phyloP scores from a whole-genome alignment of 140 eudicot genomes.

The Anethum foeniculum region DNA sequence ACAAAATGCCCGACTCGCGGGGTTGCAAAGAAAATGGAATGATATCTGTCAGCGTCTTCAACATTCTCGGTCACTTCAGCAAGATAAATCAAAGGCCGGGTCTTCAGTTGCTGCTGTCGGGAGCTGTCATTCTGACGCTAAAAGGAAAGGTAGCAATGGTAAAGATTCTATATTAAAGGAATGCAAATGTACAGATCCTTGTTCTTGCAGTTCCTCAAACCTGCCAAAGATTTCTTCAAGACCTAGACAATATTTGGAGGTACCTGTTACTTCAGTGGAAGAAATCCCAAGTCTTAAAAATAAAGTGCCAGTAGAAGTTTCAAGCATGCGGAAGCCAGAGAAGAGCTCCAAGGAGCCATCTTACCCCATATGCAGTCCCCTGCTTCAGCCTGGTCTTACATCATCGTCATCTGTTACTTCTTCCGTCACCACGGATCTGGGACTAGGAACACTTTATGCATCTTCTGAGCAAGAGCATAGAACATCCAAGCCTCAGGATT shows the following conservation, averaged over 20 bases:
- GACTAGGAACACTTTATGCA: slow-evolving; percentile 47
- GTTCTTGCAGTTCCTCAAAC: slow-evolving; percentile 19
- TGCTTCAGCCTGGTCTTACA: slow-evolving; percentile 5
- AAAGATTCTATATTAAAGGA: slow-evolving; percentile 26
- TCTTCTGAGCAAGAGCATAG: slow-evolving; percentile 17
- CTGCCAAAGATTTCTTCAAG: slow-evolving; percentile 6
- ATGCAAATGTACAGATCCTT: slow-evolving; percentile 16
- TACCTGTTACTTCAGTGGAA: slow-evolving; percentile 10
- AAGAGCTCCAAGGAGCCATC: background rate
- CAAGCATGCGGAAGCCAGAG: slow-evolving; percentile 11
- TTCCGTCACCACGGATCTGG: slow-evolving; percentile 56
- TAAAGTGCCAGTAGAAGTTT: slow-evolving; percentile 15
- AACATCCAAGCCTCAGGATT: slow-evolving; percentile 15
- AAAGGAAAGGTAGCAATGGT: slow-evolving; percentile 11
- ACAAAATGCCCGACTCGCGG: slow-evolving; percentile 38
- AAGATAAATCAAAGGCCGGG: slow-evolving; percentile 20
- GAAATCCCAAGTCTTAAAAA: slow-evolving; percentile 11
- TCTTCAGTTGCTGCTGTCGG: slow-evolving; percentile 18
- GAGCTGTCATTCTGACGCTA: slow-evolving; percentile 16
- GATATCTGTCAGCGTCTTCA: slow-evolving; percentile 71
- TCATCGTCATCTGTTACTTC: slow-evolving; percentile 30
- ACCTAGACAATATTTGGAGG: slow-evolving; percentile 6
- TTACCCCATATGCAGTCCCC: background rate
- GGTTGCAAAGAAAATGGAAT: slow-evolving; percentile 70
- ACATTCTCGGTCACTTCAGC: slow-evolving; percentile 22